Percentiles rank a stretch among this genome's conserved stretches.
These are phyloP conservation scores for Neoascochyta sp. DNA, from an alignment of 2,329 filamentous ascomycete genomes.

Conservation along the genomic window DNA sequence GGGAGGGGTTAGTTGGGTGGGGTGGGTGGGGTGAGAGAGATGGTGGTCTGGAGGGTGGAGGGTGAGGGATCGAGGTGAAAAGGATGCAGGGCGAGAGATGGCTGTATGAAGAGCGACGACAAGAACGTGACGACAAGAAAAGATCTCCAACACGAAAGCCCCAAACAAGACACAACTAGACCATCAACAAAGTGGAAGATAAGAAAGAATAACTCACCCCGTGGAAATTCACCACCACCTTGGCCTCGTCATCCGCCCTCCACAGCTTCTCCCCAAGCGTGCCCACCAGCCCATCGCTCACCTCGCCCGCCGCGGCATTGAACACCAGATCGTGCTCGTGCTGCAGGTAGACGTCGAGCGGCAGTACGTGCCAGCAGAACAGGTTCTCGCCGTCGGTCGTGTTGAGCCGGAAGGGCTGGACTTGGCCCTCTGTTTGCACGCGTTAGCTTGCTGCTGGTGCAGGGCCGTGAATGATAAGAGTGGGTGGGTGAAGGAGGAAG, in stretches of 20 bases:
- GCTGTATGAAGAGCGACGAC: conserved; percentile 1
- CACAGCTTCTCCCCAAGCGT: conserved; percentile 52
- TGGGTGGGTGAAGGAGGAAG: too few relatives aligned
- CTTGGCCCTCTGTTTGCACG: conserved; percentile 68
- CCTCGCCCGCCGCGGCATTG: conserved; percentile 38
- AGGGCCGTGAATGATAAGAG: too few relatives aligned
- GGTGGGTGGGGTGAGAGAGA: conserved; percentile 11
- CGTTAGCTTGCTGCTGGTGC: too few relatives aligned
- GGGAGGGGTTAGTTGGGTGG: conserved; percentile 11
- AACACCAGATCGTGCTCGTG: conserved; percentile 59
- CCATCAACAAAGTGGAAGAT: neutral
- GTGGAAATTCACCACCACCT: conserved; percentile 59
- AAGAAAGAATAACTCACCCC: conserved; percentile 49
- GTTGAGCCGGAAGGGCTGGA: conserved; percentile 74
- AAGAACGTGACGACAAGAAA: too few relatives aligned
- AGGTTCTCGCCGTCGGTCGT: conserved; percentile 74
- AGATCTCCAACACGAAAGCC: conserved; percentile 1
- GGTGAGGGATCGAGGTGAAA: neutral
- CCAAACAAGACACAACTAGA: neutral
- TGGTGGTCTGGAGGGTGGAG: neutral
- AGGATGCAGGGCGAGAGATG: too few relatives aligned
- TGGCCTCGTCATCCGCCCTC: conserved; percentile 48
- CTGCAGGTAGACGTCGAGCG: conserved; percentile 69
- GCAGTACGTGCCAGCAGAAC: conserved; percentile 89
- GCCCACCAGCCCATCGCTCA: conserved; percentile 44